Evolutionary conservation across 139 green algal genomes (phyloP).

Genomic region (Nannochloris sp.): DNA sequence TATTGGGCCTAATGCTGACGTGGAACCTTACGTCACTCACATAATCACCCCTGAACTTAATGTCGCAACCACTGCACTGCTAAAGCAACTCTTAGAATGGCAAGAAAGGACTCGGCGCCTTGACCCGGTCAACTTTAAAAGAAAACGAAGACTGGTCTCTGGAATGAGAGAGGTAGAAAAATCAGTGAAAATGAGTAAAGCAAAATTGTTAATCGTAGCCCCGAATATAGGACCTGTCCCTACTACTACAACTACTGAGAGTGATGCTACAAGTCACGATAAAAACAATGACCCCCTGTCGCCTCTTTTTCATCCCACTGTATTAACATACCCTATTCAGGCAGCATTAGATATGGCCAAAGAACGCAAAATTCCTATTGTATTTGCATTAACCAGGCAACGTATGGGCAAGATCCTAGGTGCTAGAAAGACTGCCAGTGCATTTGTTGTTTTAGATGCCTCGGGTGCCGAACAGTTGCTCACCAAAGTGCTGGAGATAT

Average conservation of each 20-base stretch:
- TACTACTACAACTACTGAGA: conserved; percentile 18
- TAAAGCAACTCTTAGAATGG: conserved; percentile 45
- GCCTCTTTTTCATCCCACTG: no score
- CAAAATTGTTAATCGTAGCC: conserved; percentile 54
- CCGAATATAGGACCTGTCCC: conserved; percentile 65
- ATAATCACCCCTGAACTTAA: conserved; percentile 46
- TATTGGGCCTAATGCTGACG: conserved; percentile 3
- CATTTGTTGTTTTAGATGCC: conserved; percentile 26
- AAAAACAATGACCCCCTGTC: background rate
- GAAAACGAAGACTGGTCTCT: conserved; percentile 43
- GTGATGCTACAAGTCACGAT: conserved; percentile 14
- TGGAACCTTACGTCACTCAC: conserved; percentile 22
- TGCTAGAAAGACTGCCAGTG: conserved; percentile 23
- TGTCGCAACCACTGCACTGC: conserved; percentile 14
- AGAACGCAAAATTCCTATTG: conserved; percentile 7
- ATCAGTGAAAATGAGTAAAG: conserved; percentile 43
- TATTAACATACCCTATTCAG: background rate
- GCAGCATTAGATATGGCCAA: background rate
- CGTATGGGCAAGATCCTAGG: conserved; percentile 28
- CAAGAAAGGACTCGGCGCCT: conserved; percentile 35
- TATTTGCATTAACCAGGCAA: conserved; percentile 30
- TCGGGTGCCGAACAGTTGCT: conserved; percentile 18
- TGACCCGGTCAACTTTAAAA: conserved; percentile 31
- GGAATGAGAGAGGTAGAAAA: conserved; percentile 53
- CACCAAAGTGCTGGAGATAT: conserved; percentile 6